Base-by-base conservation (phyloP, 2,329 filamentous ascomycete species). In the Ilyonectria sp. region DNA sequence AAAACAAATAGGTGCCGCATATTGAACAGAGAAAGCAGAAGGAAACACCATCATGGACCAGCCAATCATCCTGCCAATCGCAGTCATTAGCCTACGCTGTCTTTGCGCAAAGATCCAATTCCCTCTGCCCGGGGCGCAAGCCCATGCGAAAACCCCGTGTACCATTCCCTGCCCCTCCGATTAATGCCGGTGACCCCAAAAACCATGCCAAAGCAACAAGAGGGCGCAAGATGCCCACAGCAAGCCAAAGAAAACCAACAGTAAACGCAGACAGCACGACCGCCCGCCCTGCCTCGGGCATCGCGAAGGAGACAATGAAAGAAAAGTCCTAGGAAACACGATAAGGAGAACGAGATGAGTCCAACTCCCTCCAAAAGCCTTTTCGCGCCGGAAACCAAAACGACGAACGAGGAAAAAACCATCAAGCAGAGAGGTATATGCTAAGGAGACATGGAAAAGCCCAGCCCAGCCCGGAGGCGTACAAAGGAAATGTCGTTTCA, bases 401-500 rank as follows among this genome's bases (percentile, higher is more conserved):
- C 50, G 65, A 70, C 52, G 60, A 65, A 69, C 74, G 78, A 71
- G 71, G 79, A 74, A 78, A 76, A 79, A 75, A 50, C 62, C 49
- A 72, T 60, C 43, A 66, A 74, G 52, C 64, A 75, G 68, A 74
- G 72, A 79, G 75, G 77, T 79, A 79, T 79, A 75, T 77, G 75
- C 75, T 65, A 69, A 75, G 67, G 71, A 72, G 72, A 75, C 64
- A 74, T 76, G 71, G 64, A 73, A 68, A 72, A 69, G 49, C 66
- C 74, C 63, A 65, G 67, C 68, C 74, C 67, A 67, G 60, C 64
- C 70, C 63, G 56, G 60, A 66, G 70, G 69, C 67, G 47, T 61
- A 82, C 76, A 83, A 82, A 84, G 71, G 79, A 85, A 85, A 85
- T 55, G 67, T 87, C 86, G 79, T 88, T 86, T 80, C 81, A 81